Evolutionary conservation across 768 basidiomycete species (phyloP).

Genomic region (Floccularia luteovirens): DNA sequence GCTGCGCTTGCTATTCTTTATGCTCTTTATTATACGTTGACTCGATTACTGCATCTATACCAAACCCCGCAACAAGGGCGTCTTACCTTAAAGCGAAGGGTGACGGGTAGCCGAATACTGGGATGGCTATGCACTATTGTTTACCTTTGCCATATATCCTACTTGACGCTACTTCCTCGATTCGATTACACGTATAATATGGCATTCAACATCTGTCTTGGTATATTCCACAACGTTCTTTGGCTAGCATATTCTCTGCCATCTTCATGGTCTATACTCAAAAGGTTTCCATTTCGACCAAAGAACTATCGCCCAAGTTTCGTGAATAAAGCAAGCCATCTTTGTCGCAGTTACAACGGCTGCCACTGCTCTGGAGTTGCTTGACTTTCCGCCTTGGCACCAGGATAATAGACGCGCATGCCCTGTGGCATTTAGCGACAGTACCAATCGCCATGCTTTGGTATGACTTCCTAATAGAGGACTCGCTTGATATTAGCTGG

Average conservation of each 20-base stretch:
- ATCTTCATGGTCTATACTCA: constrained; percentile 34
- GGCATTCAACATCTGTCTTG: constrained; percentile 70
- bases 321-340: constrained; percentile 40
- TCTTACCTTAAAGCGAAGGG: constrained; percentile 14
- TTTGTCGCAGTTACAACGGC: constrained; percentile 66
- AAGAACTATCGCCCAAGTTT: constrained; percentile 53
- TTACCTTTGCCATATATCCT: constrained; percentile 69
- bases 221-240: constrained; percentile 69
- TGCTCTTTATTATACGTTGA: constrained; percentile 68
- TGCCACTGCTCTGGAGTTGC: constrained; percentile 75
- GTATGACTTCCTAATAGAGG: constrained; percentile 80
- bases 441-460: constrained; percentile 70
- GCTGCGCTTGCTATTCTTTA: constrained; percentile 81
- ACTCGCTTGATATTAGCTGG: constrained; percentile 69
- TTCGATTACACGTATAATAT: constrained; percentile 97
- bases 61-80: constrained; percentile 22
- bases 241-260: constrained; percentile 75
- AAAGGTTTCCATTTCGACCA: constrained; percentile 46
- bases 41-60: constrained; percentile 76
- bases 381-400: constrained; percentile 83
- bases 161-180: constrained; percentile 65
- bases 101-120: constrained; percentile 28
- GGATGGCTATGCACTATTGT: constrained; percentile 41
- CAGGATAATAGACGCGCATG: constrained; percentile 82
- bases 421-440: constrained; percentile 89